Base-by-base conservation (phyloP, 164 flowering plant genomes). In the Vitis labrusca region DNA sequence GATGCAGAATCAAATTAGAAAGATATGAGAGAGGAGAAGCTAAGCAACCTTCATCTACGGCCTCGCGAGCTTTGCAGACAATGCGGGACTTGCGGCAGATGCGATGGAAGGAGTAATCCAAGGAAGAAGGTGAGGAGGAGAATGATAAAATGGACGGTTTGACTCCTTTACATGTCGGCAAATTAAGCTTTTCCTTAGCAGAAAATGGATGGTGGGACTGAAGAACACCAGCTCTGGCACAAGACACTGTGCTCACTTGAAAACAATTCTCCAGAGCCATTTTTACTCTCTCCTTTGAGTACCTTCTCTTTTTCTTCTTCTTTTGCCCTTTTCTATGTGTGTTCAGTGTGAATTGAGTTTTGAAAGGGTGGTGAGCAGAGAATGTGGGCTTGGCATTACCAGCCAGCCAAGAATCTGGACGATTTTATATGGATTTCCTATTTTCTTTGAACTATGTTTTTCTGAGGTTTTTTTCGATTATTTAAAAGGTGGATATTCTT, bases 61-160 rank as follows among this genome's bases (percentile, higher is more conserved):
- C 80, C 63, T 81, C 83, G 15, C 77, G 76, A 59, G 91, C 90
- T 65, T 87, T 78, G 85, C 91, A 89, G 11, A 86, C 78, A 48
- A 83, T 13, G 59, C 63, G 63, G 29, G 78, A 63, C 27, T 76
- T 67, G 30, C 70, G 77, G 74, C 32, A 5, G 52, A 61, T 70
- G 55, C 37, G 47, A 65, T n/a, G 44, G 44, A 59, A 14, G 0
- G 84, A 67, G 32, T 47, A 69, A 52, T 64, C 59, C 63, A 23
- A 48, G 15, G 71, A 61, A 30, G 78, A 52, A 44, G 77, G 65
- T n/a, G 78, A 71, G 6, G 78, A 68, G 17, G 68, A 61, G 13
- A 74, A 70, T 16, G 71, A 29, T 9, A 59, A 14, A 10, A 32
- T 63, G 48, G 79, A 58, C 44, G 50, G 63, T 52, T 71, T 83